phyloP scores from a whole-genome alignment of 345 rosid species.

The Ceriops decandra region DNA sequence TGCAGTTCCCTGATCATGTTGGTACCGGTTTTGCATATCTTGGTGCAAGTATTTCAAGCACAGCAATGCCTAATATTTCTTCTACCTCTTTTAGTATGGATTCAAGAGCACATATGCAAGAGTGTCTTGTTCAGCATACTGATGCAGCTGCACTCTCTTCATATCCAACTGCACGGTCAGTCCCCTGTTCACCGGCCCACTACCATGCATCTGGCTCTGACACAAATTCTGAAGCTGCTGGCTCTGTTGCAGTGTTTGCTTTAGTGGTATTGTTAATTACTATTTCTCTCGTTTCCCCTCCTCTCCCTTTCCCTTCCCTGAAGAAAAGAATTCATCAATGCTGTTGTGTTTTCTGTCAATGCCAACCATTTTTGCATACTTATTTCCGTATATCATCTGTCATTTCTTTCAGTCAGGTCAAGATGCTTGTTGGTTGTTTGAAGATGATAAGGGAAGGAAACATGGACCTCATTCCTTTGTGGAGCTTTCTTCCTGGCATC shows the following conservation, averaged over 20 bases:
- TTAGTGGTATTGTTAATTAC: slow-evolving; percentile 42
- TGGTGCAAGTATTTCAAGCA: slow-evolving; percentile 27
- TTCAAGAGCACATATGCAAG: slow-evolving; percentile 24
- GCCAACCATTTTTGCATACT: not conserved
- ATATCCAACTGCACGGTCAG: slow-evolving; percentile 24
- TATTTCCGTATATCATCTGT: not conserved
- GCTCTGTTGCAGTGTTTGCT: slow-evolving; percentile 24
- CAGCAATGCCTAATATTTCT: slow-evolving; percentile 24
- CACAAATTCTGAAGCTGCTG: slow-evolving; percentile 30
- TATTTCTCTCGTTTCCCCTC: not conserved
- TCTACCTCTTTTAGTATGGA: slow-evolving; percentile 20
- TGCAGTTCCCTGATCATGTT: slow-evolving; percentile 83
- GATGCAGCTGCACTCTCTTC: slow-evolving; percentile 21
- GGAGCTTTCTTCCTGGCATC: slow-evolving; percentile 68
- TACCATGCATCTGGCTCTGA: slow-evolving; percentile 23
- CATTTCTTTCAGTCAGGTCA: slow-evolving; percentile 46
- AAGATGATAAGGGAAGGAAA: slow-evolving; percentile 60
- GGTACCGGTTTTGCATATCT: slow-evolving; percentile 74
- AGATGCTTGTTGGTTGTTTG: slow-evolving; percentile 74
- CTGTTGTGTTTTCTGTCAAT: not conserved
- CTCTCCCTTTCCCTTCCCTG: not conserved
- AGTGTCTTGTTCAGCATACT: slow-evolving; percentile 25
- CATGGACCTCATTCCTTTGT: slow-evolving; percentile 76
- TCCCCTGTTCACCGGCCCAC: slow-evolving; percentile 31
- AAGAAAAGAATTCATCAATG: not conserved